Evolutionary conservation across 1,284 basidiomycete species (phyloP).

Genomic region (Peniophora sp.): DNA sequence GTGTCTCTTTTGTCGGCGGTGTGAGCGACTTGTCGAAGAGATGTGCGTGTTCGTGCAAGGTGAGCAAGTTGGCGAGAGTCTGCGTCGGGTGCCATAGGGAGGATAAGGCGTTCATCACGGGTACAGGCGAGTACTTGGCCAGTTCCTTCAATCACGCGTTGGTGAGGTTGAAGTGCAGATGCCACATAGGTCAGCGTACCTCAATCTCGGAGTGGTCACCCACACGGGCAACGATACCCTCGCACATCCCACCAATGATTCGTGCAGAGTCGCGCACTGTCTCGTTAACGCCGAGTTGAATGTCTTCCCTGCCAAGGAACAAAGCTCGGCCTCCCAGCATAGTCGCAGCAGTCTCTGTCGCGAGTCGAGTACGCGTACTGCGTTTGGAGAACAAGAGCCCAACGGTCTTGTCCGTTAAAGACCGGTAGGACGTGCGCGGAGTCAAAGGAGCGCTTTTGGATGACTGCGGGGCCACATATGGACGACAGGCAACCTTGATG

Average conservation of each 20-base stretch:
- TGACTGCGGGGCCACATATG: constrained; percentile 55
- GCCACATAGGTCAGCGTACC: constrained; percentile 33
- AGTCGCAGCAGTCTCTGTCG: constrained; percentile 75
- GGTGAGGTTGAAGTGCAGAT: not conserved
- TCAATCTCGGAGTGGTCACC: constrained; percentile 90
- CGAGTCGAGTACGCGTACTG: constrained; percentile 86
- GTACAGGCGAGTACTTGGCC: constrained; percentile 83
- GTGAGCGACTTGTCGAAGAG: constrained; percentile 30
- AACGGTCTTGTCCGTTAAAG: constrained; percentile 73
- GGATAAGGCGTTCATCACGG: constrained; percentile 93
- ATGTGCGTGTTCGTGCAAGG: constrained; percentile 72
- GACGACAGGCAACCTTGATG: constrained; percentile 52
- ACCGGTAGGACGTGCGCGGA: constrained; percentile 57
- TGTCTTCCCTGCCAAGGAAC: constrained; percentile 86
- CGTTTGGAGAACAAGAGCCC: constrained; percentile 92
- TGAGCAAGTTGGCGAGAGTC: constrained; percentile 88
- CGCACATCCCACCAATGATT: constrained; percentile 90
- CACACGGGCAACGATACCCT: constrained; percentile 96
- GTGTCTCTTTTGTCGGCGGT: not conserved
- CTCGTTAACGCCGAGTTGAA: constrained; percentile 97
- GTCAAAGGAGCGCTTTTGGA: constrained; percentile 24
- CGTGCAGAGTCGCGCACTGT: constrained; percentile 77
- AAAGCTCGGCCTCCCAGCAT: constrained; percentile 83
- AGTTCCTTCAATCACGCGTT: constrained; percentile 56
- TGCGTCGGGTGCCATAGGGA: constrained; percentile 97